These are phyloP conservation scores for Cyclocybe cylindracea DNA, from an alignment of 768 basidiomycete species.

Conservation along the genomic window DNA sequence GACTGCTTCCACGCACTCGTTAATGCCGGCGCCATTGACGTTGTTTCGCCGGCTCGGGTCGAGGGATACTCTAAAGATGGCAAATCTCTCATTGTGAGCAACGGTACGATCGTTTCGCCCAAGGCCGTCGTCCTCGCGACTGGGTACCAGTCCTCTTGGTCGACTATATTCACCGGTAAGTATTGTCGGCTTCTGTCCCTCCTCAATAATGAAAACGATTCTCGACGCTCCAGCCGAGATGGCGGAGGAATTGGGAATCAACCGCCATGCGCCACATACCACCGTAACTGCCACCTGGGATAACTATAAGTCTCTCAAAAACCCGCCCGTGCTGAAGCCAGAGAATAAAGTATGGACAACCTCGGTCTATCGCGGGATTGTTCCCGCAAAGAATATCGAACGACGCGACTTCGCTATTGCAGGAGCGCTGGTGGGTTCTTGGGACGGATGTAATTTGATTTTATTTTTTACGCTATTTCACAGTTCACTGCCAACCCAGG, in stretches of 20 bases:
- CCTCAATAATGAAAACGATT: too few relatives aligned
- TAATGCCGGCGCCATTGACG: constrained; percentile 45
- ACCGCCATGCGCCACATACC: constrained; percentile 29
- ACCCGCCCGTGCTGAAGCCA: constrained; percentile 35
- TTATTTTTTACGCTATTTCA: neutral
- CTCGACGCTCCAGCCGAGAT: constrained; percentile 37
- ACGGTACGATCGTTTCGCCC: constrained; percentile 41
- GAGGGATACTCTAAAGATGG: constrained; percentile 33
- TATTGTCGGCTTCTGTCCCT: neutral
- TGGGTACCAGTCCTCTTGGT: constrained; percentile 61
- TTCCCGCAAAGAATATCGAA: constrained; percentile 57
- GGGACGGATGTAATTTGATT: neutral
- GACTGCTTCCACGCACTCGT: constrained; percentile 51
- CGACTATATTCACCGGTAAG: constrained; percentile 24
- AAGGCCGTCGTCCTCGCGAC: constrained; percentile 53
- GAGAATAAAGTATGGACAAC: constrained; percentile 36
- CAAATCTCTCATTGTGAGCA: constrained; percentile 39
- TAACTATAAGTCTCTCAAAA: constrained; percentile 30
- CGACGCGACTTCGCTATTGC: constrained; percentile 62
- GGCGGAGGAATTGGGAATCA: constrained; percentile 49
- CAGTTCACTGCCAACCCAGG: constrained; percentile 57
- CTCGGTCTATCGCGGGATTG: constrained; percentile 56
- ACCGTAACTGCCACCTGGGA: constrained; percentile 25
- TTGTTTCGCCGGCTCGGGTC: constrained; percentile 43
- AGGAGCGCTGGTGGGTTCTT: constrained; percentile 51